Conservation (phyloP, 345 rosid genomes). For the Rhodamnia argentea region DNA sequence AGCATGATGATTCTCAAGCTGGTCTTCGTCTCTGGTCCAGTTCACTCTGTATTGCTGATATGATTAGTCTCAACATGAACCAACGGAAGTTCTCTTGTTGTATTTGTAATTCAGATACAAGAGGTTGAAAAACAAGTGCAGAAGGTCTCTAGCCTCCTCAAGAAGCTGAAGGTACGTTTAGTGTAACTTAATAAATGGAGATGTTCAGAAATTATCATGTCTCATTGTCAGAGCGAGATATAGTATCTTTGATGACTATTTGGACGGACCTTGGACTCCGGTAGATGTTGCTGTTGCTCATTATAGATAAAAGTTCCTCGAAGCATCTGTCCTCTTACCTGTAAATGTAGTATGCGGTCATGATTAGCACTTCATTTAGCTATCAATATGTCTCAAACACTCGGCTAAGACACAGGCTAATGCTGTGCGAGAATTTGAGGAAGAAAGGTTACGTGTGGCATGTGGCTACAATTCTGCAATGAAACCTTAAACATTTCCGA, state of each 20-base stretch:
- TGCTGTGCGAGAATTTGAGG: neutral
- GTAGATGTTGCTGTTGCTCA: neutral
- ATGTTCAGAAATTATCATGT: neutral
- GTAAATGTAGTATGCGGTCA: neutral
- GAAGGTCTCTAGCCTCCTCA: conserved; percentile 38
- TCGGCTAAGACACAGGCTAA: neutral
- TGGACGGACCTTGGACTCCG: neutral
- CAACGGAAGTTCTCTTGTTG: neutral
- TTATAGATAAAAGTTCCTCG: neutral
- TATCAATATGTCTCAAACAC: neutral
- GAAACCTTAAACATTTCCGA: neutral
- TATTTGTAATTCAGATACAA: conserved; percentile 28
- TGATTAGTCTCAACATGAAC: neutral
- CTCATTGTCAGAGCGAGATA: neutral
- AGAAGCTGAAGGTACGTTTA: conserved; percentile 46
- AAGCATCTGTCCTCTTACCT: neutral
- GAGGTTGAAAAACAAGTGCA: conserved; percentile 54
- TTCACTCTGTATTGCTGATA: neutral
- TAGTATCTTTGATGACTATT: neutral
- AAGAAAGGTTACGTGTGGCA: neutral
- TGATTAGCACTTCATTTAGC: neutral
- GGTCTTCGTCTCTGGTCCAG: neutral
- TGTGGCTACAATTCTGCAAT: neutral
- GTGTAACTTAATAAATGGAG: neutral
- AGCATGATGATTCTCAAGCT: neutral